These are phyloP conservation scores for Plasmodium gonderi DNA, from an alignment of 169 alveolate genomes.

Conservation along the genomic window DNA sequence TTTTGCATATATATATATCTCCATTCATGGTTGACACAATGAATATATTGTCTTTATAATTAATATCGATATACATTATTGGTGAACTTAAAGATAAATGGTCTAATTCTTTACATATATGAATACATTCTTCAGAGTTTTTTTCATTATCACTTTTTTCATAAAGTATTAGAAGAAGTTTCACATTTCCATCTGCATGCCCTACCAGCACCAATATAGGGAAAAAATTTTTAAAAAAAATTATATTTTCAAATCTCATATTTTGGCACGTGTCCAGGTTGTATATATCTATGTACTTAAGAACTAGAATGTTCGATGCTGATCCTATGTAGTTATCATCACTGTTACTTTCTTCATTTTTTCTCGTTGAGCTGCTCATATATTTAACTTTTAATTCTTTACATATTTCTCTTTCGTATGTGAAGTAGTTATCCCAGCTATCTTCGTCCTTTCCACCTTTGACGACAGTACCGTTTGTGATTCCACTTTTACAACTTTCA, in stretches of 20 bases:
- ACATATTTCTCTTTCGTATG: constrained; percentile 32
- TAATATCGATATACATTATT: constrained; percentile 62
- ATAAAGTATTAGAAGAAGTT: constrained; percentile 36
- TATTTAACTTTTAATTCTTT: constrained; percentile 46
- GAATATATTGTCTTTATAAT: constrained; percentile 47
- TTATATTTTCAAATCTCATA: constrained; percentile 29
- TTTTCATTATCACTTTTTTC: constrained; percentile 21
- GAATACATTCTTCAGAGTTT: constrained; percentile 25
- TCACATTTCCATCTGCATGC: constrained; percentile 48
- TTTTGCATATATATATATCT: constrained; percentile 45
- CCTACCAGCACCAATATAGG: constrained; percentile 67
- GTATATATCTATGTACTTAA: constrained; percentile 44
- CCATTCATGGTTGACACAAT: constrained; percentile 69
- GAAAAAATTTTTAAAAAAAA: constrained; percentile 49
- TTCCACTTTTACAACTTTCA: background rate
- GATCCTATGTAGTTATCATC: background rate
- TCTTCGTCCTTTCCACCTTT: background rate
- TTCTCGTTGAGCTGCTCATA: background rate
- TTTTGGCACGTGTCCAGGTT: constrained; percentile 5
- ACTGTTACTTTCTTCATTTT: background rate
- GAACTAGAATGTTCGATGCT: constrained; percentile 36
- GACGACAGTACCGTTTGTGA: background rate
- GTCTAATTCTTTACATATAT: constrained; percentile 39
- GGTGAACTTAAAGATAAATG: constrained; percentile 40
- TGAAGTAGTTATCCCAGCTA: constrained; percentile 59